phyloP scores from a whole-genome alignment of 345 rosid species.

The Gossypium herbaceum region DNA sequence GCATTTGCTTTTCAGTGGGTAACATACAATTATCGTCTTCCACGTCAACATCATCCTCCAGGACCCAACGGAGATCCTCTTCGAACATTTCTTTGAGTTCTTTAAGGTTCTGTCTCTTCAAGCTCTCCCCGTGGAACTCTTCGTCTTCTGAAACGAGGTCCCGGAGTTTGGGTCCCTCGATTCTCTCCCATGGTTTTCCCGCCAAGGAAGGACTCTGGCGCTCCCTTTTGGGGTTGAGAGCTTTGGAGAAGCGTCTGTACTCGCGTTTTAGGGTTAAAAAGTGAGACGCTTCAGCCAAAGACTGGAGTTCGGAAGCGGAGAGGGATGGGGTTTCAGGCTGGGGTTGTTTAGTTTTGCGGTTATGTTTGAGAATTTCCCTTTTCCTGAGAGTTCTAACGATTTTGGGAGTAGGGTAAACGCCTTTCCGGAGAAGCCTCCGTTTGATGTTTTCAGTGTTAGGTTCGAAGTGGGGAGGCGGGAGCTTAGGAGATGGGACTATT shows the following conservation, averaged over 20 bases:
- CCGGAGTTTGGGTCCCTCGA: slow-evolving; percentile 51
- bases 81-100: slow-evolving; percentile 69
- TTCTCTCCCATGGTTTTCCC: slow-evolving; percentile 91
- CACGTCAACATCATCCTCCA: slow-evolving; percentile 70
- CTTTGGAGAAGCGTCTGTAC: slow-evolving; percentile 56
- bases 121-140: slow-evolving; percentile 38
- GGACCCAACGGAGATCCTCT: slow-evolving; percentile 72
- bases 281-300: slow-evolving; percentile 45
- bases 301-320: slow-evolving; percentile 42
- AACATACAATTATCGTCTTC: slow-evolving; percentile 28
- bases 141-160: slow-evolving; percentile 49
- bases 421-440: slow-evolving; percentile 32
- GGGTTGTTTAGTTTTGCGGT: slow-evolving; percentile 50
- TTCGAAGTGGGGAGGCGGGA: not conserved
- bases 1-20: slow-evolving; percentile 20
- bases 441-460: slow-evolving; percentile 4
- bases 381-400: slow-evolving; percentile 64
- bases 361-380: slow-evolving; percentile 74
- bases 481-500: slow-evolving; percentile 4
- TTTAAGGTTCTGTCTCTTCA: slow-evolving; percentile 52
- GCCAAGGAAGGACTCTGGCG: slow-evolving; percentile 22
- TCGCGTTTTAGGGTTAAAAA: slow-evolving; percentile 52
- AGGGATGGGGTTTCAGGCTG: slow-evolving; percentile 34
- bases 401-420: slow-evolving; percentile 68
- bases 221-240: slow-evolving; percentile 23